Evolutionary conservation across 2,329 filamentous ascomycete genomes (phyloP).

Genomic region (Saccharata proteae): DNA sequence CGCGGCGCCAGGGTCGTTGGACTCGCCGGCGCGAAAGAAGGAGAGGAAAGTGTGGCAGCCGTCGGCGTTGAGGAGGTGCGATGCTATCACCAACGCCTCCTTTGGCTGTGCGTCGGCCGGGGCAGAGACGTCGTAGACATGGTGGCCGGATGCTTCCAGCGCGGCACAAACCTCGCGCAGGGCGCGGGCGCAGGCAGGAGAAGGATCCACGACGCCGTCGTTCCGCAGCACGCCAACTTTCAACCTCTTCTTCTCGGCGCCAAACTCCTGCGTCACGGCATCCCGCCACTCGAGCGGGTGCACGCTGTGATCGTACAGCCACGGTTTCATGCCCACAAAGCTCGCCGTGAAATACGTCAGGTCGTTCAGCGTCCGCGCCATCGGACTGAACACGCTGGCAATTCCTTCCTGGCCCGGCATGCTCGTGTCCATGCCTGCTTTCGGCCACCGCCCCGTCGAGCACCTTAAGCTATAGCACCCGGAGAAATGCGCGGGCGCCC

Average conservation of each 20-base stretch:
- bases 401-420: slow-evolving; percentile 92
- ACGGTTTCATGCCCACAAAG: slow-evolving; percentile 70
- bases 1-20: slow-evolving; percentile 63
- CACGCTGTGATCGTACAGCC: slow-evolving; percentile 77
- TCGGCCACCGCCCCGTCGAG: slow-evolving; percentile 83
- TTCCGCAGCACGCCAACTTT: slow-evolving; percentile 66
- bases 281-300: slow-evolving; percentile 73
- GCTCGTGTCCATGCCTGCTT: slow-evolving; percentile 68
- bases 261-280: slow-evolving; percentile 46
- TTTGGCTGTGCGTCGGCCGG: slow-evolving; percentile 50
- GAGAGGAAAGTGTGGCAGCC: slow-evolving; percentile 69
- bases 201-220: slow-evolving; percentile 74
- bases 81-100: slow-evolving; percentile 62
- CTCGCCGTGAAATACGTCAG: slow-evolving; percentile 72
- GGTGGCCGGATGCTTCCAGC: slow-evolving; percentile 60
- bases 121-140: slow-evolving; percentile 53
- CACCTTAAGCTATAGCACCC: slow-evolving; percentile 81
- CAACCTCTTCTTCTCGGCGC: slow-evolving; percentile 50
- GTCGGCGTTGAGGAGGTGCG: slow-evolving; percentile 72
- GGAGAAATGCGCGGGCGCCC: slow-evolving; percentile 77
- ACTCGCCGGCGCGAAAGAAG: slow-evolving; percentile 65
- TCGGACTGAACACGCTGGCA: slow-evolving; percentile 79
- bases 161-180: slow-evolving; percentile 59
- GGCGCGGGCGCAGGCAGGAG: slow-evolving; percentile 70
- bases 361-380: slow-evolving; percentile 77